Evolutionary conservation across 1,139 yeast genomes (phyloP), one percentile per base, ranked within the genome.

Genomic region (Pichia sp.): DNA sequence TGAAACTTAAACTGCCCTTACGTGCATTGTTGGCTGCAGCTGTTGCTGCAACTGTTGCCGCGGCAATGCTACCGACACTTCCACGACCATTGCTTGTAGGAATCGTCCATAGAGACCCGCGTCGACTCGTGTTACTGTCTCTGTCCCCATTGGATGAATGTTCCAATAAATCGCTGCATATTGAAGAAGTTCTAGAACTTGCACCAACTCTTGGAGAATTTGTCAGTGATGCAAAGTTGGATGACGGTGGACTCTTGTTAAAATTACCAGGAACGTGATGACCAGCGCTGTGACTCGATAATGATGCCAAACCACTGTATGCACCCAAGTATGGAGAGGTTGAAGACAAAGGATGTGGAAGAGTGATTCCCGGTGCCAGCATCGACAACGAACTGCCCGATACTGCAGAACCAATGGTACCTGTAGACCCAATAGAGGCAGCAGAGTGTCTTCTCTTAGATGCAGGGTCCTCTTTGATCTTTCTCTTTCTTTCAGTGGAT

Each of bases 361-460:
- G 22, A n/a, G 37, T 9, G 25, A 29, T 14, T 9, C 25, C 28
- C n/a, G n/a, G n/a, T n/a, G n/a, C n/a, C n/a, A n/a, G n/a, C n/a
- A n/a, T n/a, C n/a, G n/a, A n/a, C n/a, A n/a, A n/a, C n/a, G n/a
- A n/a, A n/a, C n/a, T n/a, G n/a, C n/a, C n/a, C n/a, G n/a, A n/a
- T n/a, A n/a, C n/a, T 11, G 31, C 16, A 20, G 40, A 37, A 11
- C 35, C 27, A 16, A 27, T 17, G 2, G 44, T 29, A 14, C 29
- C 33, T 22, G 30, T 25, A 4, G 49, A 40, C 4, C 49, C 50
- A 6, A 53, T 47, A 8, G 56, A 48, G 11, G 58, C 58, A 9
- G 55, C 57, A 4, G 60, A 56, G 38, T 55, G 60, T 37, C 61
- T 50, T 31, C 61, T 51, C 10, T 50, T 37, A 4, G 55, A 52